Base-by-base conservation (phyloP, 805 yeast genomes). In the Hanseniaspora meyeri region DNA sequence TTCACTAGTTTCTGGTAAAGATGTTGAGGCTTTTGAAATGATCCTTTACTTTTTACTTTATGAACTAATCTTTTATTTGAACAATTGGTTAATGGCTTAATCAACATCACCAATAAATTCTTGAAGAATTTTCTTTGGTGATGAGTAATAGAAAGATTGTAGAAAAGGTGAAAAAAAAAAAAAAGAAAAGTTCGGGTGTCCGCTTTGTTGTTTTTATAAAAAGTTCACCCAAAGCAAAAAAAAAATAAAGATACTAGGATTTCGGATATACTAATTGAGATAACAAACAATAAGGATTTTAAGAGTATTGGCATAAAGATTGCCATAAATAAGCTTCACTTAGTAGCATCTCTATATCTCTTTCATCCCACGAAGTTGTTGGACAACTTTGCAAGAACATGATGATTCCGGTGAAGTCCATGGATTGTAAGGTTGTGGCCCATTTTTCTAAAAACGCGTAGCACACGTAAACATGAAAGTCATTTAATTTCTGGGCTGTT, bases 291-390 rank as follows among this genome's bases (percentile, higher is more conserved):
- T 5, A 32, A 32, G 36, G 24, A 32, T 12, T 29, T 19, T 84
- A 72, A 5, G 96, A 96, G 66, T 88, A 85, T 66, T 87, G 88
- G 67, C 87, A 93, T 42, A 93, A 73, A 55, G 91, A 82, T 70
- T 90, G 97, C 97, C 97, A 93, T 64, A 93, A 88, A 68, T 81
- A 93, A 0, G 97, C 98, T 68, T 93, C 97, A 70, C 97, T 88
- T 57, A 93, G 70, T 70, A 93, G 76, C 73, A 93, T 76, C 69
- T 93, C 97, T 43, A 93, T 81, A 63, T 93, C 97, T 65, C 84
- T 84, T 60, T 87, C 95, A 2, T 76, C 76, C 98, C 98, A 93
- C 40, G 75, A 71, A 50, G 75, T 72, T 0, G 97, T 93, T 29
- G 97, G 97, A 10, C 90, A 84, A 59, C 85, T 86, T 68, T 93